These are phyloP conservation scores for Otatea glauca DNA, from an alignment of 176 grass and related monocot genomes.

Conservation along the genomic window DNA sequence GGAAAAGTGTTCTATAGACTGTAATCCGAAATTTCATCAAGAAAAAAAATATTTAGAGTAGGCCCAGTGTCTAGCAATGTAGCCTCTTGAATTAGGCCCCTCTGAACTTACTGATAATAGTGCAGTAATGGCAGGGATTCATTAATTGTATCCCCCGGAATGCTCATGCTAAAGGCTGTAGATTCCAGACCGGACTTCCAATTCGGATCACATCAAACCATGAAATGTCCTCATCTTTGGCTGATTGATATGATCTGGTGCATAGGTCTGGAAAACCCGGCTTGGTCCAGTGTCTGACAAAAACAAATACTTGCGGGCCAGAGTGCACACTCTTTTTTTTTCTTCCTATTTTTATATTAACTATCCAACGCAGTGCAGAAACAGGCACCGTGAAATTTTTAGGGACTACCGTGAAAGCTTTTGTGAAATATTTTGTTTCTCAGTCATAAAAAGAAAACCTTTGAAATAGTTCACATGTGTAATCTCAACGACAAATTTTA, in stretches of 20 bases:
- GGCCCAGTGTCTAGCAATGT: too few relatives aligned
- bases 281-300: neutral
- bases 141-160: constrained; percentile 5
- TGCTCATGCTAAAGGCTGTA: neutral
- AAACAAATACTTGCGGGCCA: neutral
- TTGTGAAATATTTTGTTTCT: neutral
- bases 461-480: neutral
- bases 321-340: neutral
- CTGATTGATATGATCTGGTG: constrained; percentile 22
- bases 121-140: too few relatives aligned
- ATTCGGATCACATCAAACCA: constrained; percentile 45
- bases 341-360: neutral
- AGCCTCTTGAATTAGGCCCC: too few relatives aligned
- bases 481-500: neutral
- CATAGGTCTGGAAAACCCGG: neutral
- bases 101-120: too few relatives aligned
- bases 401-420: neutral
- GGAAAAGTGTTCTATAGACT: too few relatives aligned
- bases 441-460: neutral
- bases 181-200: constrained; percentile 49
- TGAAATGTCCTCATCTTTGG: constrained; percentile 48
- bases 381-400: neutral
- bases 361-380: neutral
- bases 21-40: too few relatives aligned
- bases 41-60: too few relatives aligned